Conservation (phyloP, 345 rosid species). For the Eucalyptus regnans region DNA sequence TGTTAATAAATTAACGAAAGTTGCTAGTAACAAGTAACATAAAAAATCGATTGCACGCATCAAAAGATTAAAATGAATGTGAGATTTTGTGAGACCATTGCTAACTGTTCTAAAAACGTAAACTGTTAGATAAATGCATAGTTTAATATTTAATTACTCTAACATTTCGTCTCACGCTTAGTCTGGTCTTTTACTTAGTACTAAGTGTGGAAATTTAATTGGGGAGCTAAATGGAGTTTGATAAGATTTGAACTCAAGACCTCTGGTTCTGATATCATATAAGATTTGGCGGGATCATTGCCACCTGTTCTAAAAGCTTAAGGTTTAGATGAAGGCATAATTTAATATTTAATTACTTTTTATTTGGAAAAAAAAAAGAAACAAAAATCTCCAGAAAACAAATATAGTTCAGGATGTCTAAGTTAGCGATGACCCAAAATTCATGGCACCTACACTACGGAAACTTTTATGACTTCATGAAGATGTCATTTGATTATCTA, state of each 20-base stretch:
- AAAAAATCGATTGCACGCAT: not conserved
- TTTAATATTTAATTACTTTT: no score
- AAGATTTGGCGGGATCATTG: rapidly evolving
- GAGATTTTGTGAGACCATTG: rapidly evolving
- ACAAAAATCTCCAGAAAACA: no score
- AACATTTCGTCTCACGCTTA: rapidly evolving
- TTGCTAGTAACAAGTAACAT: not conserved
- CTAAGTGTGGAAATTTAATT: no score
- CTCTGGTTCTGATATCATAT: rapidly evolving
- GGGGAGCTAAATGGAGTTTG: rapidly evolving
- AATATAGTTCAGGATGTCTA: no score
- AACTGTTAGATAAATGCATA: no score
- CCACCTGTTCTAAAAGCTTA: rapidly evolving
- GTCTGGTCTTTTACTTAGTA: rapidly evolving
- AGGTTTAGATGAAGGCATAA: rapidly evolving
- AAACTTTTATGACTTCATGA: no score
- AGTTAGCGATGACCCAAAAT: no score
- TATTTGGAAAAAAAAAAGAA: no score
- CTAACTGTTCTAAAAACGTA: rapidly evolving
- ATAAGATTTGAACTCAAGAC: no score
- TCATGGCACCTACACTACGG: no score
- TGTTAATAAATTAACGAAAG: no score
- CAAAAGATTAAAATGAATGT: not conserved
- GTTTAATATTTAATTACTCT: rapidly evolving
- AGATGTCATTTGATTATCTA: no score